phyloP scores from a whole-genome alignment of 2,329 filamentous ascomycete species.

The Diaporthe batatas region DNA sequence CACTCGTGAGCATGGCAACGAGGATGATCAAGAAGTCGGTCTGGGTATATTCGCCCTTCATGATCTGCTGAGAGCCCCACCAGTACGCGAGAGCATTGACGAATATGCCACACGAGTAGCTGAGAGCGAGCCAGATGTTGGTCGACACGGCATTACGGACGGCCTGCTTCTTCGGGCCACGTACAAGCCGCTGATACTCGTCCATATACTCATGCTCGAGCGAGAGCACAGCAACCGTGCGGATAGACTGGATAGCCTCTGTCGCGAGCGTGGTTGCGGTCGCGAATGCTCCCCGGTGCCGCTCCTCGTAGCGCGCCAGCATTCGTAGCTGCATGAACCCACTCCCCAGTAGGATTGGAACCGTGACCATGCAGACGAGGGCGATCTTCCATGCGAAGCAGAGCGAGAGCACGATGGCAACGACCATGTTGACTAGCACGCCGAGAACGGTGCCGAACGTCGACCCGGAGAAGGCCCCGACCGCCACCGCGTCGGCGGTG shows the following conservation, averaged over 20 bases:
- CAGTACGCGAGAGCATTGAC: conserved; percentile 14
- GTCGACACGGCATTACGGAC: conserved; percentile 4
- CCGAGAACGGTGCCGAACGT: not conserved
- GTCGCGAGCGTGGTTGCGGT: conserved; percentile 9
- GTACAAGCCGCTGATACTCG: not conserved
- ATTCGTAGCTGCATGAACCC: conserved; percentile 18
- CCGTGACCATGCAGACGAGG: not conserved
- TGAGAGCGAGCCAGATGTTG: conserved; percentile 6
- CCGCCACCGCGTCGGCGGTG: not conserved
- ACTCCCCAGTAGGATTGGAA: not conserved
- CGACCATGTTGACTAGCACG: not conserved
- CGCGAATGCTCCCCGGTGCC: not conserved
- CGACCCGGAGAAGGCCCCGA: conserved; percentile 2
- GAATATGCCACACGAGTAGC: not conserved
- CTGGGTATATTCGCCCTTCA: conserved; percentile 9
- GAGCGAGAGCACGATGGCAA: conserved; percentile 3
- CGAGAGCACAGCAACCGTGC: conserved; percentile 2
- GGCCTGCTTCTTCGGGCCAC: not conserved
- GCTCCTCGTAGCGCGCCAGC: conserved; percentile 10
- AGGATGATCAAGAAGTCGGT: conserved; percentile 5
- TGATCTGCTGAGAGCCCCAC: conserved; percentile 12
- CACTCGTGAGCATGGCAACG: conserved; percentile 11
- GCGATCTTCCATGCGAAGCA: conserved; percentile 10
- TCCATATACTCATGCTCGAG: conserved; percentile 3
- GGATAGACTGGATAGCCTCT: conserved; percentile 13